Conservation (phyloP, 2,329 filamentous ascomycete species). For the Drechslera avenae region DNA sequence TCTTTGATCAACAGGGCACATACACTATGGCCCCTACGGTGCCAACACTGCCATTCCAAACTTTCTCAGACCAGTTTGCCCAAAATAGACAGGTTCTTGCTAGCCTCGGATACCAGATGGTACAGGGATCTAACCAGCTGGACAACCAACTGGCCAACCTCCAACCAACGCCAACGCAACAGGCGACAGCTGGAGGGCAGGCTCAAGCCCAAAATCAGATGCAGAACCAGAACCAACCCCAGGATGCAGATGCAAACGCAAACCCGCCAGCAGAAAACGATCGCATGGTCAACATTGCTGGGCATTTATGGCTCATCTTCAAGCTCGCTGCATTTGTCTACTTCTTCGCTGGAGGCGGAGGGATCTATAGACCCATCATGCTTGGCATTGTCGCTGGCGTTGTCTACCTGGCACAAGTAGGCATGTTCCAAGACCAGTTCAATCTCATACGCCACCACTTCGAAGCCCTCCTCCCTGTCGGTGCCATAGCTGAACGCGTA, state of each 20-base stretch:
- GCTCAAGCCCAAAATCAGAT: constrained; percentile 18
- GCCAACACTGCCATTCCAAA: constrained; percentile 34
- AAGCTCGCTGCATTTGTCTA: constrained; percentile 64
- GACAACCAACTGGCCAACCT: constrained; percentile 26
- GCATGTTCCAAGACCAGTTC: constrained; percentile 50
- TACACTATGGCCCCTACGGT: constrained; percentile 42
- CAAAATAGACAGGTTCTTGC: constrained; percentile 42
- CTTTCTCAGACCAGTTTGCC: constrained; percentile 42
- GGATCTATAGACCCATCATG: constrained; percentile 49
- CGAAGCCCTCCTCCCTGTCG: constrained; percentile 48
- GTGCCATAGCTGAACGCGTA: constrained; percentile 26
- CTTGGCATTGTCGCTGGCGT: constrained; percentile 47
- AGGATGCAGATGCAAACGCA: constrained; percentile 13
- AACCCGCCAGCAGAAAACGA: constrained; percentile 30
- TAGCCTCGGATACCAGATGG: constrained; percentile 39
- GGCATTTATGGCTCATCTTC: constrained; percentile 62
- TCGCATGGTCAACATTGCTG: constrained; percentile 32
- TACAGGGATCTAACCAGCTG: constrained; percentile 20
- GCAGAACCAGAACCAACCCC: constrained; percentile 15
- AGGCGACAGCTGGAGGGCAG: constrained; percentile 17
- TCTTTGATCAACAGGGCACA: constrained; percentile 44
- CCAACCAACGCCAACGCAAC: constrained; percentile 27
- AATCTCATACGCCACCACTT: constrained; percentile 50
- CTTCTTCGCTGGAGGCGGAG: constrained; percentile 57
- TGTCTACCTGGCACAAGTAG: constrained; percentile 51